These are phyloP conservation scores for Cyclotella kingstonii DNA, from an alignment of 108 stramenopile genomes.

Conservation along the genomic window DNA sequence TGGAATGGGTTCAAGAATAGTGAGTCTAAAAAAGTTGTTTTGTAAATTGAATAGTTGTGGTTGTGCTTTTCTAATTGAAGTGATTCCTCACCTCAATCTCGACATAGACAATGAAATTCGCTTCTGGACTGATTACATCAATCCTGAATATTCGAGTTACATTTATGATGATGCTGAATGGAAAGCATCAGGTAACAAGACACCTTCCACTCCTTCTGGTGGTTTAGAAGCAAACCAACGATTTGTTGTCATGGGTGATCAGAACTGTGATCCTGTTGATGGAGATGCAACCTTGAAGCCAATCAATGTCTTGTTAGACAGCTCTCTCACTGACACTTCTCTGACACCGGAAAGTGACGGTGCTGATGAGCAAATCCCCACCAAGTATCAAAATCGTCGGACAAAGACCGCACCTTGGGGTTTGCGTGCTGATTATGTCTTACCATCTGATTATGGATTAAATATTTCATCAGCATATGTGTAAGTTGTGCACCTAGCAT, in stretches of 20 bases:
- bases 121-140: conserved; percentile 2
- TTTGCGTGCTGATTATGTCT: too few species aligned
- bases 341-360: too few species aligned
- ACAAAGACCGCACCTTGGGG: too few species aligned
- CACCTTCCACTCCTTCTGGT: not conserved
- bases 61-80: not conserved
- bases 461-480: too few species aligned
- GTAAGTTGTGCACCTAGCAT: too few species aligned
- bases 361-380: too few species aligned
- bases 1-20: conserved; percentile 6
- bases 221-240: not conserved
- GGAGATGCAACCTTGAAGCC: not conserved
- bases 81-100: not conserved
- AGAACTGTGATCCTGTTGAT: conserved; percentile 4
- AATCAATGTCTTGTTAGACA: not conserved
- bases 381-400: too few species aligned
- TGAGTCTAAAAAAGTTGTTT: not conserved
- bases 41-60: not conserved
- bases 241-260: conserved; percentile 3
- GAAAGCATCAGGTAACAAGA: not conserved
- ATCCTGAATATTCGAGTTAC: not conserved
- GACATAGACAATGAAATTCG: conserved; percentile 3
- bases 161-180: conserved; percentile 7
- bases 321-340: not conserved
- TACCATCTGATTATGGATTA: too few species aligned